phyloP scores from a whole-genome alignment of 1,139 yeast genomes.

The Magnusiomyces tetraspermus region DNA sequence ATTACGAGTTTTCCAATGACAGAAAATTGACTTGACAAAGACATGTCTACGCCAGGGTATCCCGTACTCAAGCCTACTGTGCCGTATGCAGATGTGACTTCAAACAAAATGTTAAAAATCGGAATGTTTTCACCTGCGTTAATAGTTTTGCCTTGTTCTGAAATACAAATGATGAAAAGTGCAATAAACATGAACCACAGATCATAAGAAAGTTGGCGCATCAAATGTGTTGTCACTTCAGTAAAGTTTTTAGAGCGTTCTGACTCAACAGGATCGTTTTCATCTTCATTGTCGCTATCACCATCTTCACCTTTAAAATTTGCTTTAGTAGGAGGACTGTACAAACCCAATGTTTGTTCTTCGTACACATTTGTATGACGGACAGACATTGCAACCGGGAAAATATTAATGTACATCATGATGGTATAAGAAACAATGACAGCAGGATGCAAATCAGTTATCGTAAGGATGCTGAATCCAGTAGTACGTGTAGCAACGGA shows the following conservation, averaged over 20 bases:
- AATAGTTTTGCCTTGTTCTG: conserved; percentile 58
- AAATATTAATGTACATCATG: conserved; percentile 96
- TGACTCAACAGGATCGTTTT: no score
- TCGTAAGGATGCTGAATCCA: conserved; percentile 67
- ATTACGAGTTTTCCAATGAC: conserved; percentile 72
- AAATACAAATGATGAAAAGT: conserved; percentile 72
- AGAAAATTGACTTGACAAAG: conserved; percentile 65
- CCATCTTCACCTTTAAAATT: conserved; percentile 25
- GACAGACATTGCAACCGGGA: conserved; percentile 91
- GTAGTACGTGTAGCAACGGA: conserved; percentile 92
- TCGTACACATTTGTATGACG: conserved; percentile 96
- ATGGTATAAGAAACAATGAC: conserved; percentile 88
- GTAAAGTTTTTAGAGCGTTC: conserved; percentile 31
- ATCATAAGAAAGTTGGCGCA: conserved; percentile 88
- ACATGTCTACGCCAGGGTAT: conserved; percentile 54
- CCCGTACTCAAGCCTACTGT: conserved; percentile 91
- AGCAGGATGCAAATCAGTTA: conserved; percentile 71
- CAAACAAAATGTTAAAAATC: conserved; percentile 70
- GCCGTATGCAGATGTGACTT: conserved; percentile 90
- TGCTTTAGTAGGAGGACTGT: conserved; percentile 35
- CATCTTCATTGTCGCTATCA: no score
- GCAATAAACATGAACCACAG: conserved; percentile 90
- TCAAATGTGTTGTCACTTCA: conserved; percentile 77
- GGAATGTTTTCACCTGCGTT: no score
- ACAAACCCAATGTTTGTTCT: conserved; percentile 88